Conservation (phyloP, 169 alveolate genomes). For the Plasmodium coatneyi region DNA sequence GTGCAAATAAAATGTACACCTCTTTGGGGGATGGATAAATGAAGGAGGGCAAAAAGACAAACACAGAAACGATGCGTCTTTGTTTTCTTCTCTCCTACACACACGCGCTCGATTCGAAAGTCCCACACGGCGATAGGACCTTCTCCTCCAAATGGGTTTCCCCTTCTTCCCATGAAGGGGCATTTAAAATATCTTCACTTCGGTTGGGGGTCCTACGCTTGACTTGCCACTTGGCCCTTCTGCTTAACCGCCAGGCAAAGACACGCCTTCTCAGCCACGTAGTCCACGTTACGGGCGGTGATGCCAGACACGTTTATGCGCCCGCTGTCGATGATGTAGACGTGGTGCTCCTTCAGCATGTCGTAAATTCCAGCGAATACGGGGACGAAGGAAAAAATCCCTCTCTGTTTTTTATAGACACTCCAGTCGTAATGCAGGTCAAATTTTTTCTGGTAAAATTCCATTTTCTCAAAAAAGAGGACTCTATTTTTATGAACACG, state of each 20-base stretch:
- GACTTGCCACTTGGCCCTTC: not conserved
- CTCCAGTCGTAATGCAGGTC: slow-evolving; percentile 58
- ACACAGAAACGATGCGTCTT: not conserved
- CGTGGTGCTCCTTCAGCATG: slow-evolving; percentile 33
- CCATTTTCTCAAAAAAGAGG: slow-evolving; percentile 56
- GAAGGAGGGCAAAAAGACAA: not conserved
- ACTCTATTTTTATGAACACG: slow-evolving; percentile 26
- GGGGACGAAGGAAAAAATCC: slow-evolving; percentile 67
- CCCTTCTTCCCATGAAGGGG: not conserved
- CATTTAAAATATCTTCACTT: not conserved
- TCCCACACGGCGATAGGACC: not conserved
- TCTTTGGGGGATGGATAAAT: not conserved
- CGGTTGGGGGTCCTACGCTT: not conserved
- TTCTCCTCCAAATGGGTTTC: not conserved
- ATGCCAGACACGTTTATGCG: slow-evolving; percentile 68
- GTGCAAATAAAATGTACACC: not conserved
- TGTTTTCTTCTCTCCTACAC: not conserved
- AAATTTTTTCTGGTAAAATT: slow-evolving; percentile 43
- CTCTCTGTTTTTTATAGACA: slow-evolving; percentile 64
- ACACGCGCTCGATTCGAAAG: not conserved
- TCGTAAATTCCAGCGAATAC: slow-evolving; percentile 9
- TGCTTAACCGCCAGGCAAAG: slow-evolving; percentile 4
- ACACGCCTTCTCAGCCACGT: slow-evolving; percentile 49
- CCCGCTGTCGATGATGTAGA: slow-evolving; percentile 56
- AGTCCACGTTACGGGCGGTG: slow-evolving; percentile 37